A percentile compares a stretch with the other conserved stretches of the same genome.
phyloP scores from a whole-genome alignment of 2,329 filamentous ascomycete genomes.

The Scytalidium lignicola region DNA sequence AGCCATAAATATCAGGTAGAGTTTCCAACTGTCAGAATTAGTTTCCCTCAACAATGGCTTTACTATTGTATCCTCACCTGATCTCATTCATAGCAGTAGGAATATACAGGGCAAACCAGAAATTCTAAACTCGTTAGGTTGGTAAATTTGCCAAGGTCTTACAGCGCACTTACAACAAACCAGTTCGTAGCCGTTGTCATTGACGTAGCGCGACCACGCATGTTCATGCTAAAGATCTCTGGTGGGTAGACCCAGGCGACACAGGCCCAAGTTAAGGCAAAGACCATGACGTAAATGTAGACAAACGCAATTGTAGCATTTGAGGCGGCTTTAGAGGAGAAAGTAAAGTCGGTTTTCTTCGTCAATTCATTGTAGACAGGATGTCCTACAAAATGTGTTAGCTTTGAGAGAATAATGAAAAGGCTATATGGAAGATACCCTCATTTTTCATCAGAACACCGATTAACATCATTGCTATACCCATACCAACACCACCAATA shows the following conservation, averaged over 20 bases:
- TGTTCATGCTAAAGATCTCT: slow-evolving; percentile 17
- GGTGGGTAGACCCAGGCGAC: slow-evolving; percentile 21
- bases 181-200: slow-evolving; percentile 22
- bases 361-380: slow-evolving; percentile 17
- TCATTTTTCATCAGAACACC: slow-evolving; percentile 24
- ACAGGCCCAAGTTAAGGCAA: slow-evolving; percentile 25
- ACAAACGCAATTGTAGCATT: slow-evolving; percentile 24
- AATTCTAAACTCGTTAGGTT: slow-evolving; percentile 12
- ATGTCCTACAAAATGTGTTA: slow-evolving; percentile 5
- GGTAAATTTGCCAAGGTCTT: neutral
- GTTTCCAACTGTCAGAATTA: slow-evolving; percentile 14
- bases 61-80: slow-evolving; percentile 12
- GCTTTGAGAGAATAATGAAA: neutral
- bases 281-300: slow-evolving; percentile 24
- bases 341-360: slow-evolving; percentile 20
- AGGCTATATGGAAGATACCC: slow-evolving; percentile 8
- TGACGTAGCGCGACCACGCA: slow-evolving; percentile 18
- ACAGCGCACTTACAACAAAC: slow-evolving; percentile 18
- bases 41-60: neutral
- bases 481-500: slow-evolving; percentile 23
- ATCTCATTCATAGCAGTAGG: slow-evolving; percentile 20
- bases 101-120: slow-evolving; percentile 24
- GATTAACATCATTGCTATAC: slow-evolving; percentile 24
- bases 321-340: slow-evolving; percentile 11
- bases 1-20: slow-evolving; percentile 22